A percentile compares a stretch with the other conserved stretches of the same genome.
These are phyloP conservation scores for Pseudogymnoascus sp. DNA, from an alignment of 2,329 filamentous ascomycete genomes.

Conservation along the genomic window DNA sequence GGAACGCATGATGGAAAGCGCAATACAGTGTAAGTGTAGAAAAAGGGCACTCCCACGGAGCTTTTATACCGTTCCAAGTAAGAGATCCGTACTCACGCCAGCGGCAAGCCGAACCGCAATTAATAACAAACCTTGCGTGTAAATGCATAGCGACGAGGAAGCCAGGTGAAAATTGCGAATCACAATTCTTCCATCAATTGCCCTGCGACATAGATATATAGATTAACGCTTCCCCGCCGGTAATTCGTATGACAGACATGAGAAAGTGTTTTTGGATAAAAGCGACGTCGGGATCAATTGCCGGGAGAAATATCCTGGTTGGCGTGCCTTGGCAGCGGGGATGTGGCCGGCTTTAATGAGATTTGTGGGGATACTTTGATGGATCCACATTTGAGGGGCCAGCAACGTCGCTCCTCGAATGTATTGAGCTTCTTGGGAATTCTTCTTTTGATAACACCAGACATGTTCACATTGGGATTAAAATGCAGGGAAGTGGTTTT, in stretches of 20 bases:
- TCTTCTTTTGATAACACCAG: neutral
- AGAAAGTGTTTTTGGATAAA: neutral
- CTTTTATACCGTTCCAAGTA: neutral
- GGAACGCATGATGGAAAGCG: neutral
- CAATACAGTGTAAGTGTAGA: no score
- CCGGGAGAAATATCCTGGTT: neutral
- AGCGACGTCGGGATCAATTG: neutral
- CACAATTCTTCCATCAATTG: neutral
- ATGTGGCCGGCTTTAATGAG: neutral
- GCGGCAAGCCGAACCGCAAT: neutral
- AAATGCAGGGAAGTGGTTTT: neutral
- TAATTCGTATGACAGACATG: neutral
- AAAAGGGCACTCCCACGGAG: neutral
- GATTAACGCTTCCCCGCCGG: neutral
- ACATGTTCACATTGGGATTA: neutral
- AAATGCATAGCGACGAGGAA: neutral
- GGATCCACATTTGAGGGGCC: neutral
- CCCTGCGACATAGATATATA: neutral
- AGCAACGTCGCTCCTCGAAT: neutral
- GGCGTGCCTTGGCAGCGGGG: conserved; percentile 3
- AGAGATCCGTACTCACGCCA: neutral
- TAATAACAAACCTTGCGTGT: neutral
- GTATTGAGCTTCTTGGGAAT: neutral
- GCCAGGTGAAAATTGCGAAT: neutral
- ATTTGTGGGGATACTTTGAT: neutral